phyloP scores from a whole-genome alignment of 768 basidiomycete species.

The Suillus cothurnatus region DNA sequence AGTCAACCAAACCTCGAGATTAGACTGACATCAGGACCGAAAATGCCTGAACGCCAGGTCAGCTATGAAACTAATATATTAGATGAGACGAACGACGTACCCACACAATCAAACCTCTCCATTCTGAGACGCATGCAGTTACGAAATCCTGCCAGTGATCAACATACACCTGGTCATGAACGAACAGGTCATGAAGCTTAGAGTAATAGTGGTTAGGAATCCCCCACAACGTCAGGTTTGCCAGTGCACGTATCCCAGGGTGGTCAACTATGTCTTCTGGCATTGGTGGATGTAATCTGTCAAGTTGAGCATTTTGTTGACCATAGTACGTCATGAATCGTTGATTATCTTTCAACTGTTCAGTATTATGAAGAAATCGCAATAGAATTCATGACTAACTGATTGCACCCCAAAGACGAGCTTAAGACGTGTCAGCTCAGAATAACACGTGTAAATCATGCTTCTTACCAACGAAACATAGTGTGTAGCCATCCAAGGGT shows the following conservation, averaged over 20 bases:
- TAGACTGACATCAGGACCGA: constrained; percentile 18
- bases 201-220: constrained; percentile 41
- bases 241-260: constrained; percentile 31
- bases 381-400: constrained; percentile 31
- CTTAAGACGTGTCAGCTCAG: constrained; percentile 20
- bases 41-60: constrained; percentile 13
- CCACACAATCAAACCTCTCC: constrained; percentile 41
- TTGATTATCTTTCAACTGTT: constrained; percentile 39
- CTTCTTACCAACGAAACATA: constrained; percentile 38
- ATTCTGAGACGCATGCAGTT: constrained; percentile 40
- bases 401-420: constrained; percentile 46
- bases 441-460: neutral
- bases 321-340: constrained; percentile 55
- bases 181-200: constrained; percentile 46
- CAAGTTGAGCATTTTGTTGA: constrained; percentile 49
- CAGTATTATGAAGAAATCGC: constrained; percentile 5
- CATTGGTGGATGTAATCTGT: constrained; percentile 48
- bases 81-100: constrained; percentile 28
- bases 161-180: constrained; percentile 51
- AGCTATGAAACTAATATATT: neutral
- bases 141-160: constrained; percentile 53
- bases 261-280: constrained; percentile 36
- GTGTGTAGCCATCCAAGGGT: constrained; percentile 38
- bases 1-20: constrained; percentile 19
- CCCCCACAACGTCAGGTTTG: constrained; percentile 43